Evolutionary conservation across 2,329 filamentous ascomycete species (phyloP), one percentile per base, ranked within the genome.

Genomic region (Trichoderma citrinoviride): DNA sequence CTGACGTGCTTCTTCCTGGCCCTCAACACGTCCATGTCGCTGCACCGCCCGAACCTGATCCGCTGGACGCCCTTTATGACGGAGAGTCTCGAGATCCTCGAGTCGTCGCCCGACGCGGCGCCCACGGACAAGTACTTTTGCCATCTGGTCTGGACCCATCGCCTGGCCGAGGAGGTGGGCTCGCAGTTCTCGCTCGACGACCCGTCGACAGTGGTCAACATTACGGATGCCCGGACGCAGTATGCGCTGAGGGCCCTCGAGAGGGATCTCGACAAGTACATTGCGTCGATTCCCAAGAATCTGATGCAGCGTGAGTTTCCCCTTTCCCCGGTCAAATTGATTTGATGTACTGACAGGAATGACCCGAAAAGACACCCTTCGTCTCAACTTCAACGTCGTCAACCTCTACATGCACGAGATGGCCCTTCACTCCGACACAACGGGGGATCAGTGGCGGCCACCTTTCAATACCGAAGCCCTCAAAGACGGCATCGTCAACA

Each of bases 401-500:
- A 89, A 83, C 67, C 78, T 93, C 3, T 92, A 90, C 73, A 87
- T 93, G 79, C 89, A 93, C 73, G 91, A 93, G 75, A 85, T 91
- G 61, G 87, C 85, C 3, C 84, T 93, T 68, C 87, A 91, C 68
- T 80, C 85, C 8, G 86, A 90, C 63, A 80, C 79, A 21, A 80
- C 86, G 7, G 82, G 65, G 8, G 87, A 90, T 60, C 83, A 85
- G 67, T 79, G 84, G 70, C 77, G 72, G 66, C 78, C 78, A 21
- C 79, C 80, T 7, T 79, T 80, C 70, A 80, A 78, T 72, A 76
- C 79, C n/a, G 79, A 80, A 8, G 74, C 78, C 52, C 72, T 83
- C 33, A 76, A 78, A 23, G 76, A 80, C 60, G 77, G 78, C 37
- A 74, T 82, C 55, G 71, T 79, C 29, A 72, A 72, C 65, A 77